Conservation (phyloP, 345 rosid species). For the Brassica juncea region DNA sequence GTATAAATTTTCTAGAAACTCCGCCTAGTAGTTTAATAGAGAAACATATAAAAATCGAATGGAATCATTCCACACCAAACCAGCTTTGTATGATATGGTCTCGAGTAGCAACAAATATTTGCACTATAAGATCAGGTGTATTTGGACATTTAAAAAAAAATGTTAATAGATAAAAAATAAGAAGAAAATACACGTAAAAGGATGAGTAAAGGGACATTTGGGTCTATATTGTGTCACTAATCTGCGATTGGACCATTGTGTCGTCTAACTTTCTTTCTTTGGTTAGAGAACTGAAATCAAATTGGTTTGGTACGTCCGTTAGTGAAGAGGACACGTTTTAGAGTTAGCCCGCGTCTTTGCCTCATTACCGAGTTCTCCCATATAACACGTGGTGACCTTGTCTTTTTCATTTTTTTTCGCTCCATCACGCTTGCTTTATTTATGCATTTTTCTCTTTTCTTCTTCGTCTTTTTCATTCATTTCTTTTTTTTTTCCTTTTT, state of each 20-base stretch:
- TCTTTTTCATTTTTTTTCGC: not conserved
- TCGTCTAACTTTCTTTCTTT: slow-evolving; percentile 11
- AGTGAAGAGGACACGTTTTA: slow-evolving; percentile 45
- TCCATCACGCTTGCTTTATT: slow-evolving; percentile 32
- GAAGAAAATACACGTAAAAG: slow-evolving; percentile 30
- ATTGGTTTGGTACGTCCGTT: slow-evolving; percentile 35
- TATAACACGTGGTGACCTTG: slow-evolving; percentile 35
- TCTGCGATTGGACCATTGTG: slow-evolving; percentile 42
- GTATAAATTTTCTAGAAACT: slow-evolving; percentile 36
- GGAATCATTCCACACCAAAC: slow-evolving; percentile 20
- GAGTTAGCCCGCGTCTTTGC: slow-evolving; percentile 34
- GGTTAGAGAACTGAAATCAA: slow-evolving; percentile 35
- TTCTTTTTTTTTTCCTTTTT: not conserved
- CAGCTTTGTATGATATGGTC: slow-evolving; percentile 25
- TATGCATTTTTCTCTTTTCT: not conserved
- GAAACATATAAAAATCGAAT: slow-evolving; percentile 19
- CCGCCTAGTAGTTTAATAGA: slow-evolving; percentile 28
- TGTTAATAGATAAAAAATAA: not conserved
- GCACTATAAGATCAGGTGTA: slow-evolving; percentile 24
- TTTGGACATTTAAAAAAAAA: slow-evolving; percentile 13
- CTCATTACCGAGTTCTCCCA: slow-evolving; percentile 21
- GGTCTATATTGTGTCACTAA: slow-evolving; percentile 16
- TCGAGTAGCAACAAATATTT: slow-evolving; percentile 20
- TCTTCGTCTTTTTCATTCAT: slow-evolving; percentile 18
- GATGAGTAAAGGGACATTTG: slow-evolving; percentile 28